These are phyloP conservation scores for Eucalyptus tenuipes DNA, from an alignment of 345 rosid species.

Conservation along the genomic window DNA sequence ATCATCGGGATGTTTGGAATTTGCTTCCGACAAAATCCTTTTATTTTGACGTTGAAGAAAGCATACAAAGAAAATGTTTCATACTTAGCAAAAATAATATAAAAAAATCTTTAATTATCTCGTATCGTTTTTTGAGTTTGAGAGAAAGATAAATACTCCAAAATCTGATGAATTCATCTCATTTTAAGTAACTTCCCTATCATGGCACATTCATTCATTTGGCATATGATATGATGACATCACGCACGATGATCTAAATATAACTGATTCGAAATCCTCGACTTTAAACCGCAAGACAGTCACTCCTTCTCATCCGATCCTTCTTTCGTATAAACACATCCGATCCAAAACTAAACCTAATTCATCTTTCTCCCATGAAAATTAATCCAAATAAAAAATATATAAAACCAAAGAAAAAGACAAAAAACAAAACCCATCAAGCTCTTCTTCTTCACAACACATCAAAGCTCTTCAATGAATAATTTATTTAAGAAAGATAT, in stretches of 20 bases:
- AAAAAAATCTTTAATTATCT: background rate
- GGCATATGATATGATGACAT: accelerated
- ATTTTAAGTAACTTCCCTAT: background rate
- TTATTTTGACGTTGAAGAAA: background rate
- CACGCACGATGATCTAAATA: accelerated
- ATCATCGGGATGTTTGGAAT: background rate
- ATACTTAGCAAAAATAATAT: background rate
- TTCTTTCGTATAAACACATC: background rate
- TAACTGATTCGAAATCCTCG: background rate
- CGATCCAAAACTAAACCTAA: background rate
- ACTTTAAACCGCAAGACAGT: too few relatives aligned
- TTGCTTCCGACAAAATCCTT: accelerated
- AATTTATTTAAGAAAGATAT: background rate
- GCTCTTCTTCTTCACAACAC: too few relatives aligned
- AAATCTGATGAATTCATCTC: background rate
- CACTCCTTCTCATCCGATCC: background rate
- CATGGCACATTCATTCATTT: accelerated
- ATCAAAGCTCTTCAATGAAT: background rate
- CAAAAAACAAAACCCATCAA: too few relatives aligned
- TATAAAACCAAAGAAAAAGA: background rate
- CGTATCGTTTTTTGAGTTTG: accelerated
- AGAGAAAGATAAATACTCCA: accelerated
- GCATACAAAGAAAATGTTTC: background rate
- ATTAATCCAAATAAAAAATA: background rate
- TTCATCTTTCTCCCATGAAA: background rate